A percentile compares a stretch with the other conserved stretches of the same genome.
phyloP scores from a whole-genome alignment of 1,284 basidiomycete genomes.

The Tilletiopsis washingtonensis region DNA sequence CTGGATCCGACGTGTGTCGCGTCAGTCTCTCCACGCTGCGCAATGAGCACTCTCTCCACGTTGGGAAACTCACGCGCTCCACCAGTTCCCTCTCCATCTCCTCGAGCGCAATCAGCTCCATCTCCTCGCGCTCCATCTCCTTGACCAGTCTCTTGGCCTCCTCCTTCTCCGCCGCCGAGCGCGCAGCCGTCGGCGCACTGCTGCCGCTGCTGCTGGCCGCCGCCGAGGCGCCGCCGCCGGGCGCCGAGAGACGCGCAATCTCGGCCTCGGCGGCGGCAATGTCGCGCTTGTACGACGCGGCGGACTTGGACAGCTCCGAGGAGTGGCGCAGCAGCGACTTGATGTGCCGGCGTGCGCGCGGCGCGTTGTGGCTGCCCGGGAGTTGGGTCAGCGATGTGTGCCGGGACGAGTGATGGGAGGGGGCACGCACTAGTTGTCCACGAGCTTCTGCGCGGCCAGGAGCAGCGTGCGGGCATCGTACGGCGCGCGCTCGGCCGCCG shows the following conservation, averaged over 20 bases:
- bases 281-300: not conserved
- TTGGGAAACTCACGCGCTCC: not conserved
- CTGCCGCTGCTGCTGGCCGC: not conserved
- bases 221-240: not conserved
- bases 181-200: not conserved
- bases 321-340: conserved; percentile 34
- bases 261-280: not conserved
- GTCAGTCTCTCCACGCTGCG: not conserved
- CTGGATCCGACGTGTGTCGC: not conserved
- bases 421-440: conserved; percentile 23
- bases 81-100: conserved; percentile 32
- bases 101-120: conserved; percentile 44
- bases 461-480: conserved; percentile 19
- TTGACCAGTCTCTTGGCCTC: conserved; percentile 14
- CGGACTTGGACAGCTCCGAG: conserved; percentile 10
- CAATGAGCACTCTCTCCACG: not conserved
- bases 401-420: not conserved
- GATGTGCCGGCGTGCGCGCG: conserved; percentile 41
- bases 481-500: conserved; percentile 1
- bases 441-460: conserved; percentile 28
- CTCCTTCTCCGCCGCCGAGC: not conserved
- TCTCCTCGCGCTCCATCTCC: conserved; percentile 34
- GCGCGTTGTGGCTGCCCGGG: conserved; percentile 15
- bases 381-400: not conserved
- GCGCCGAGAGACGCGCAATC: not conserved